A percentile compares a stretch with the other conserved stretches of the same genome.
These are phyloP conservation scores for Microbotryum scabiosae DNA, from an alignment of 1,284 basidiomycete species.

Conservation along the genomic window DNA sequence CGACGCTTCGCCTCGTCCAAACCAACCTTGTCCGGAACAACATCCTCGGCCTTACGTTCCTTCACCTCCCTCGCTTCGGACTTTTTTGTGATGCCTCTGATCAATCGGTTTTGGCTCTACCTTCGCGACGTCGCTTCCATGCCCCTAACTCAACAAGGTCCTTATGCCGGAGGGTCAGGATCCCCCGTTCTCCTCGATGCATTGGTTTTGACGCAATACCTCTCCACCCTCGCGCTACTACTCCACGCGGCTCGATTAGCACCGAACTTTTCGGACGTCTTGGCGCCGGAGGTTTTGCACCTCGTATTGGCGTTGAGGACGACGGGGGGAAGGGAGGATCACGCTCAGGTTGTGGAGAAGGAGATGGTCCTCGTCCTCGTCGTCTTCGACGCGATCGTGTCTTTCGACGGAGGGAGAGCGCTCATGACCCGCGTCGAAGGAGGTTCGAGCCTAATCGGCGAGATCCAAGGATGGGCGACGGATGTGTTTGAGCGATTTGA, in stretches of 20 bases:
- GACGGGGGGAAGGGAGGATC: slow-evolving; percentile 41
- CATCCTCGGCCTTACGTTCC: no score
- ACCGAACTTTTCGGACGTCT: slow-evolving; percentile 63
- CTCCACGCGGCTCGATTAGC: slow-evolving; percentile 71
- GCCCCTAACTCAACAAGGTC: slow-evolving; percentile 50
- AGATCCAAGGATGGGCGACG: slow-evolving; percentile 69
- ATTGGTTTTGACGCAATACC: slow-evolving; percentile 60
- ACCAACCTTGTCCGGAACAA: no score
- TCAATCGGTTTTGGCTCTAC: slow-evolving; percentile 86
- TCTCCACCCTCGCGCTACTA: slow-evolving; percentile 69
- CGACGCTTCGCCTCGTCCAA: slow-evolving; percentile 22
- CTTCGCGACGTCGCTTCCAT: slow-evolving; percentile 68
- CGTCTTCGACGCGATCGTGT: slow-evolving; percentile 62
- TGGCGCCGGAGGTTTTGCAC: slow-evolving; percentile 72
- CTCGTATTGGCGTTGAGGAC: slow-evolving; percentile 54
- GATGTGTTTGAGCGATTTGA: slow-evolving; percentile 59
- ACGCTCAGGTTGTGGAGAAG: slow-evolving; percentile 62
- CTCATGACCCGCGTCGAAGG: slow-evolving; percentile 50
- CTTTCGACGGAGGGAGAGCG: slow-evolving; percentile 64
- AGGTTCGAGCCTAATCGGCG: slow-evolving; percentile 58
- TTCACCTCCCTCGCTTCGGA: slow-evolving; percentile 75
- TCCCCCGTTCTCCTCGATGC: slow-evolving; percentile 68
- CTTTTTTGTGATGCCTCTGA: slow-evolving; percentile 73
- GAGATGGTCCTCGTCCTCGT: slow-evolving; percentile 69
- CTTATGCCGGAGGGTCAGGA: slow-evolving; percentile 12